A percentile compares a stretch with the other conserved stretches of the same genome.
These are phyloP conservation scores for Naganishia kalamii DNA, from an alignment of 768 basidiomycete genomes.

Conservation along the genomic window DNA sequence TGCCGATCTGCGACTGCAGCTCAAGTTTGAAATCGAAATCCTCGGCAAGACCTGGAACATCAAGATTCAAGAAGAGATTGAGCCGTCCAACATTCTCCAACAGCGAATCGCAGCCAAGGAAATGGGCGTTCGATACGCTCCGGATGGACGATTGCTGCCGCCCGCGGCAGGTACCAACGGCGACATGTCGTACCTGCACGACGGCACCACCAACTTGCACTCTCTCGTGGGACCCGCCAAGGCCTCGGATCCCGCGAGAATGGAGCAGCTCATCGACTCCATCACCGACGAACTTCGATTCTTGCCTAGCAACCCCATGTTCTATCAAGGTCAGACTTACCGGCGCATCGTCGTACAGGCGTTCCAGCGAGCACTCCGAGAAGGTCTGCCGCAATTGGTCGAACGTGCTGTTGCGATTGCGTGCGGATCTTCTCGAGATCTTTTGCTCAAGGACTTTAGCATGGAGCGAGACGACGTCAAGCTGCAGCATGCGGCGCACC, in stretches of 20 bases:
- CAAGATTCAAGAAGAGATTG: conserved; percentile 51
- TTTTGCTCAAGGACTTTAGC: conserved; percentile 92
- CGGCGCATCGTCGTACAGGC: conserved; percentile 74
- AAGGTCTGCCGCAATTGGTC: conserved; percentile 96
- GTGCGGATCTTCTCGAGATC: conserved; percentile 90
- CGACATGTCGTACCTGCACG: conserved; percentile 9
- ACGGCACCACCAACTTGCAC: conserved; percentile 1
- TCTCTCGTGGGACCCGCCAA: not conserved
- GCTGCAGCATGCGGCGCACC: conserved; percentile 80
- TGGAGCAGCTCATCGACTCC: conserved; percentile 48
- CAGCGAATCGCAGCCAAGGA: conserved; percentile 12
- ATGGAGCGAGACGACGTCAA: conserved; percentile 86
- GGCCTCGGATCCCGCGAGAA: conserved; percentile 23
- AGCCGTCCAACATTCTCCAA: conserved; percentile 62
- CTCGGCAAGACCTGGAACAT: conserved; percentile 67
- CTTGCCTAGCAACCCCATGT: conserved; percentile 65
- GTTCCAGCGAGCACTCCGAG: conserved; percentile 87
- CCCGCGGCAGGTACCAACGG: conserved; percentile 1
- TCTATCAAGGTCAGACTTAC: conserved; percentile 57
- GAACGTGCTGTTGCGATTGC: conserved; percentile 98
- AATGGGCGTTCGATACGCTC: conserved; percentile 12
- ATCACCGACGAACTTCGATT: conserved; percentile 70
- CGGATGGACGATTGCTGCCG: conserved; percentile 10
- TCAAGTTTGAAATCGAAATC: conserved; percentile 98
- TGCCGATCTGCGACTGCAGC: conserved; percentile 88